Evolutionary conservation across 1,284 basidiomycete species (phyloP), one percentile per base, ranked within the genome.

Genomic region (Ustilago sp.): DNA sequence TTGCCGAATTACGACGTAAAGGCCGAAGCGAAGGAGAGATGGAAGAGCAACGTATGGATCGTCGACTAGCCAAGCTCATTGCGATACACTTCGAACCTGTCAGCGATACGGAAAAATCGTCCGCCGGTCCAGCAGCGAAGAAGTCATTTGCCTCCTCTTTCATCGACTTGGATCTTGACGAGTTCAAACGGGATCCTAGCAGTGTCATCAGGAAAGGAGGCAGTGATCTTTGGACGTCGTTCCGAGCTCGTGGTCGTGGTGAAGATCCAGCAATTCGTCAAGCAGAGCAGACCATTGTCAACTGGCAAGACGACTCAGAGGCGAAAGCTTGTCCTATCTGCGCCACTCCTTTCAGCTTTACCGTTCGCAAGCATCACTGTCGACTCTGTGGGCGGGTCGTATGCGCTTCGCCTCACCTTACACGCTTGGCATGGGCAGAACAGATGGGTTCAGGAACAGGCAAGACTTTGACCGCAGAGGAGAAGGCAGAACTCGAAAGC

Each of bases 351-450:
- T 99, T 99, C 85, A 91, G 93, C 1, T 87, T 99, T 1, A 93
- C 93, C 0, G 96, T 94, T 70, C 91, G 96, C 17, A 97, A 97
- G 87, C 96, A 99, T 80, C 96, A 99, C 85, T 99, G 96, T 86
- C 91, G 97, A 9, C 88, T 98, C 7, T 99, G 96, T 80, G 96
- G 96, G 0, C 89, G 92, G 47, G 93, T 98, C 52, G 91, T 98
- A 3, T 99, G 96, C 83, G 93, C 95, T 0, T 89, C 97, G 2
- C 94, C 95, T 0, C 89, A 92, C 1, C 94, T 86, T 2, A 63
- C 70, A 7, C 61, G 67, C 0, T 38, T 67, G 34, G 60, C 64
- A 11, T 74, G 68, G 74, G 69, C 72, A 11, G 66, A 70, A n/a
- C 68, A 68, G 13, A 57, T 77, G 57, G 67, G 51, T 11, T 36